Percentiles rank a stretch among this genome's conserved stretches.
phyloP scores from a whole-genome alignment of 768 basidiomycete species.

The Epithele typhae region DNA sequence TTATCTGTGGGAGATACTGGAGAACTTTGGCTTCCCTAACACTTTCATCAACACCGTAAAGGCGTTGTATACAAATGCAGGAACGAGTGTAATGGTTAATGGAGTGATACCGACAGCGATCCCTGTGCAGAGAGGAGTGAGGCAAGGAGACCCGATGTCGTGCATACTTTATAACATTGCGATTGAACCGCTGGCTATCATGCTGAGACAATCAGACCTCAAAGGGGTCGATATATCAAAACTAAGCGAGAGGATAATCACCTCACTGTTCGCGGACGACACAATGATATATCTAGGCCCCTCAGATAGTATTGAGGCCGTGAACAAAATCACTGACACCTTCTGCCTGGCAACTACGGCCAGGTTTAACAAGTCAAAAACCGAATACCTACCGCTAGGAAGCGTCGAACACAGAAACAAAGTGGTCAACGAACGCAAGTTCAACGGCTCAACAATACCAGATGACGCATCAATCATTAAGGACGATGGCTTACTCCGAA shows the following conservation, averaged over 20 bases:
- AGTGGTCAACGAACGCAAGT: not conserved
- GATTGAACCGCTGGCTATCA: conserved; percentile 26
- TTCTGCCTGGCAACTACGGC: conserved; percentile 40
- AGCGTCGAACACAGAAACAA: conserved; percentile 11
- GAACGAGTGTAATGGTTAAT: conserved; percentile 31
- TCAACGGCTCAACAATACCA: not conserved
- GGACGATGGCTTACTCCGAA: not conserved
- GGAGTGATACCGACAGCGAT: conserved; percentile 23
- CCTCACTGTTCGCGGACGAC: conserved; percentile 27
- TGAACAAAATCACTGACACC: conserved; percentile 22
- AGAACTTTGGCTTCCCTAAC: conserved; percentile 2
- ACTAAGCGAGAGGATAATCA: conserved; percentile 2
- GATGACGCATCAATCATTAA: conserved; percentile 16
- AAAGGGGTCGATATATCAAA: conserved; percentile 18
- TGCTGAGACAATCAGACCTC: conserved; percentile 14
- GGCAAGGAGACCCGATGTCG: conserved; percentile 32
- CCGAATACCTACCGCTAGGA: conserved; percentile 34
- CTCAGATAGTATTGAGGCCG: conserved; percentile 21
- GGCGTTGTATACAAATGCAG: conserved; percentile 26
- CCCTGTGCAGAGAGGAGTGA: conserved; percentile 27
- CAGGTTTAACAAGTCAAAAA: conserved; percentile 39
- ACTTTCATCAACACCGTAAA: conserved; percentile 22
- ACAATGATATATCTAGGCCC: conserved; percentile 26
- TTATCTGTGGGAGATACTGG: conserved; percentile 9
- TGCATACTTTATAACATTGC: conserved; percentile 30